phyloP scores from a whole-genome alignment of 176 grass and related monocot species.

The Carex cristatella region DNA sequence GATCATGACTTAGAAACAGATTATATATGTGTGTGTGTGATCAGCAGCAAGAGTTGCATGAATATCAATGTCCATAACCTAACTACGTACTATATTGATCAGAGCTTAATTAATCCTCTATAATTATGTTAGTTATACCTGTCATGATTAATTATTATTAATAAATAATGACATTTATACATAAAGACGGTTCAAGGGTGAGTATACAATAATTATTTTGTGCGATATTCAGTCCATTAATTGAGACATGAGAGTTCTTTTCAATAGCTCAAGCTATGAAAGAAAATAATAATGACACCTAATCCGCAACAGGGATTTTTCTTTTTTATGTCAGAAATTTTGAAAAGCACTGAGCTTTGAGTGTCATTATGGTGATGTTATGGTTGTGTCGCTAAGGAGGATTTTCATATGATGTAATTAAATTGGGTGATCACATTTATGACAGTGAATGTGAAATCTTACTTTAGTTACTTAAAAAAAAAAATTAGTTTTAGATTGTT shows the following conservation, averaged over 20 bases:
- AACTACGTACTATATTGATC: neutral
- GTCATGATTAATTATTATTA: neutral
- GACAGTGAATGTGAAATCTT: neutral
- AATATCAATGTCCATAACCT: neutral
- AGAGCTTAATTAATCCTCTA: neutral
- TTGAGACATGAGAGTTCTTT: neutral
- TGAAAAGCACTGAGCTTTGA: neutral
- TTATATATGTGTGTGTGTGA: neutral
- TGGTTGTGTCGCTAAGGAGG: neutral
- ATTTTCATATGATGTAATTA: neutral
- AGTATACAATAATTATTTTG: neutral
- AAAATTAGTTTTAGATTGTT: neutral
- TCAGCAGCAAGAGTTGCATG: neutral
- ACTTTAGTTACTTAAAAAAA: neutral
- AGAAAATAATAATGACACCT: slow-evolving; percentile 12
- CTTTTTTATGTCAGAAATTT: neutral
- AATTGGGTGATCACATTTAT: neutral
- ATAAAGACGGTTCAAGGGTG: neutral
- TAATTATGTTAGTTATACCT: neutral
- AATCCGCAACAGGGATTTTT: neutral
- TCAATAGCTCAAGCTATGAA: neutral
- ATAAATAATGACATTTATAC: neutral
- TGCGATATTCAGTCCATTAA: neutral
- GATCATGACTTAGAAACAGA: neutral
- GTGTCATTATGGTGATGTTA: slow-evolving; percentile 3